Conservation (phyloP, 139 green algal species). For the Zygnema cylindricum region DNA sequence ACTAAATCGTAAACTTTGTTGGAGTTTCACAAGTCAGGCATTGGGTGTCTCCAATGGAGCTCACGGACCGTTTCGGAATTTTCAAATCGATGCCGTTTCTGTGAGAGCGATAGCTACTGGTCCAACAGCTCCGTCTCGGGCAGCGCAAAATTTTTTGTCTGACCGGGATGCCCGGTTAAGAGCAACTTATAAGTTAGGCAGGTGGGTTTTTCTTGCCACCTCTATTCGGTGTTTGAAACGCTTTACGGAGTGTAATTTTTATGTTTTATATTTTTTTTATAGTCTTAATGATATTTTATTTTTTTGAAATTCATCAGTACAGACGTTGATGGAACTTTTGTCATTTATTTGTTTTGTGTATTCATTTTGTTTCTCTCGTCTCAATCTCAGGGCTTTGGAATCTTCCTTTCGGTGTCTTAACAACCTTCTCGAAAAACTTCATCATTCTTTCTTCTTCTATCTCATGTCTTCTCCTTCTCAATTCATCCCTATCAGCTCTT, state of each 20-base stretch:
- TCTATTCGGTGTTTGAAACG: not conserved
- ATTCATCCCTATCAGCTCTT: constrained; percentile 45
- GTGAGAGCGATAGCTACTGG: not conserved
- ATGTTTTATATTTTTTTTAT: not conserved
- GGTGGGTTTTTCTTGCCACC: not conserved
- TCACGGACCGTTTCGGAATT: constrained; percentile 19
- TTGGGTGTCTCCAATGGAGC: constrained; percentile 11
- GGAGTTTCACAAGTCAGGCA: not conserved
- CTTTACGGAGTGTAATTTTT: not conserved
- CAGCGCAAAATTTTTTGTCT: not conserved
- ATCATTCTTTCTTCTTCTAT: constrained; percentile 59
- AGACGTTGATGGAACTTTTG: not conserved
- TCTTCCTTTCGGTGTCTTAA: constrained; percentile 34
- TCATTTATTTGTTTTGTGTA: not conserved
- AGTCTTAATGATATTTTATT: not conserved
- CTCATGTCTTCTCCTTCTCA: not conserved
- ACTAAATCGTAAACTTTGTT: not conserved
- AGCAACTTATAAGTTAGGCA: not conserved
- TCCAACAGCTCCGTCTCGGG: not conserved
- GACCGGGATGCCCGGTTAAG: not conserved
- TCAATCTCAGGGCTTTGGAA: constrained; percentile 21
- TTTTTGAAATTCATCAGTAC: not conserved
- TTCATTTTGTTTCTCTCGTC: not conserved
- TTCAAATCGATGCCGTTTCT: constrained; percentile 25
- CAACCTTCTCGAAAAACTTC: constrained; percentile 53